Base-by-base conservation (phyloP, 2,329 filamentous ascomycete genomes). In the Knufia petricola region DNA sequence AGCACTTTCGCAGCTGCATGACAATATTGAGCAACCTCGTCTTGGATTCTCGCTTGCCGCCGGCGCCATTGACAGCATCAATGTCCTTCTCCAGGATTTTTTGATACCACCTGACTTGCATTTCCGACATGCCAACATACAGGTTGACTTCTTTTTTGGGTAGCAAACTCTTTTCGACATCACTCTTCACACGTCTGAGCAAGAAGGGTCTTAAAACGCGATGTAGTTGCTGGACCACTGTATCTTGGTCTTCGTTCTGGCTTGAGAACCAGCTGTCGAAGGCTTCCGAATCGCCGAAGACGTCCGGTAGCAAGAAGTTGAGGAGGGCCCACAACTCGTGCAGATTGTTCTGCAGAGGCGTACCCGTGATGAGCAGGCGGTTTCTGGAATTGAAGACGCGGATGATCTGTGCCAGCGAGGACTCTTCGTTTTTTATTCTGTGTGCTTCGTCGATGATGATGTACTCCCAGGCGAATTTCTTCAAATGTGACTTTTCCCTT, bases 71-170 rank as follows among this genome's bases (percentile, higher is more conserved):
- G 60, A 98, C 90, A 12, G 92, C 92, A 66, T 98, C 92, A 53
- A 98, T 98, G 61, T 98, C 92, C 69, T 96, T 98, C 63, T 98
- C 92, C 2, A 98, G 73, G 59, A 98, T 98, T 71, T 95, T 96
- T 66, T 95, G 85, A 64, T 98, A 98, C 90, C 92, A 98, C 63
- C 92, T 94, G 58, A 95, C 79, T 66, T 98, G 92, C 92, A 98
- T 98, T 50, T 95, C 89, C 1, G 92, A 89, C 90, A 98, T 95
- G 57, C 90, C 92, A 57, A 98, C 84, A 63, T 96, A 98, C 23
- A 98, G 69, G 57, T 98, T 98, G 61, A 96, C 73, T 66, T 98
- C 92, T 67, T 96, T 95, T 75, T 98, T 98, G 2, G 92, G 92
- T 46, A 96, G 69, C 53, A 98, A 72, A 63, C 90, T 96, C 77